Percentiles rank a stretch among this genome's conserved stretches.
Conservation (phyloP, 257 asterid genomes). For the Penstemon newberryi region DNA sequence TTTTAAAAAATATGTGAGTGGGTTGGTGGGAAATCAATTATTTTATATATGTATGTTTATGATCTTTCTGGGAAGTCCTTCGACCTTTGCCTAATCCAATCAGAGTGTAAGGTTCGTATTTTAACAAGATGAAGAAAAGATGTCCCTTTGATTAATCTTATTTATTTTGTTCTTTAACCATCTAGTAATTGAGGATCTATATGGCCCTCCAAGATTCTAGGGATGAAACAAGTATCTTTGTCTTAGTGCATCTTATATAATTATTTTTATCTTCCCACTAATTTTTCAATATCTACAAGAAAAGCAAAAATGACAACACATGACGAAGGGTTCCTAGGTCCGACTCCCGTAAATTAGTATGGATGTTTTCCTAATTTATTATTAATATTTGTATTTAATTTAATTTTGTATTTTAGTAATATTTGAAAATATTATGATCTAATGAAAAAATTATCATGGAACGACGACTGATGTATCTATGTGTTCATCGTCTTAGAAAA, state of each 20-base stretch:
- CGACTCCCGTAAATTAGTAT: not conserved
- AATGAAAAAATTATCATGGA: too few relatives aligned
- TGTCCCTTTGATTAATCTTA: not conserved
- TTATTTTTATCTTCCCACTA: not conserved
- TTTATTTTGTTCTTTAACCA: not conserved
- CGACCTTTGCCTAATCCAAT: slow-evolving; percentile 12
- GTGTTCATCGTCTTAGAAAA: too few relatives aligned
- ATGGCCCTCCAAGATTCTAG: slow-evolving; percentile 22
- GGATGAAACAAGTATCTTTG: not conserved
- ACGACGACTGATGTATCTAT: too few relatives aligned
- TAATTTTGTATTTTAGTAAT: too few relatives aligned
- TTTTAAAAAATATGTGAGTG: too few relatives aligned
- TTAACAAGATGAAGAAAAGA: not conserved
- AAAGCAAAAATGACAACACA: not conserved
- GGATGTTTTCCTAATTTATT: not conserved
- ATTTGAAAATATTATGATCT: too few relatives aligned
- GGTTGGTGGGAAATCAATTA: not conserved
- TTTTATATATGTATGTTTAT: slow-evolving; percentile 1
- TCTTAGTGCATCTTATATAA: slow-evolving; percentile 14
- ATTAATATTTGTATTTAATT: not conserved
- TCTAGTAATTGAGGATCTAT: not conserved
- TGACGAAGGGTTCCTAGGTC: too few relatives aligned
- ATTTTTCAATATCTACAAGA: not conserved
- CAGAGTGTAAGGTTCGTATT: not conserved
- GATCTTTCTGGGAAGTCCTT: slow-evolving; percentile 6